phyloP scores from a whole-genome alignment of 768 basidiomycete genomes.

The Suillus placidus region DNA sequence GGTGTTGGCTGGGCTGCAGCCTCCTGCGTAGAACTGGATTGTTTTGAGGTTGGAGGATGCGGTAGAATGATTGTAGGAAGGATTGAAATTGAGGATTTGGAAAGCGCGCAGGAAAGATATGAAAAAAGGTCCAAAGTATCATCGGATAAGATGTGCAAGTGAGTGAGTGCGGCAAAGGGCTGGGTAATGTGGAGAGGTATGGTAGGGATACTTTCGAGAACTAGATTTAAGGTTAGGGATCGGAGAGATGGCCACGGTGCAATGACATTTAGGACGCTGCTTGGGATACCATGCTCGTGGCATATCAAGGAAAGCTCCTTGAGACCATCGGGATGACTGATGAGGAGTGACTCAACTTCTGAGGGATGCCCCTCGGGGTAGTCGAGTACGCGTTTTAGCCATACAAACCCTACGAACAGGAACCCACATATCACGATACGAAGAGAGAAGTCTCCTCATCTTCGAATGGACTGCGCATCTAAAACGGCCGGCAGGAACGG shows the following conservation, averaged over 20 bases:
- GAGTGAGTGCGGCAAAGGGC: neutral
- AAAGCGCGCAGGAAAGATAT: neutral
- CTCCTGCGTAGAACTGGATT: neutral
- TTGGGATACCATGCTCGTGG: neutral
- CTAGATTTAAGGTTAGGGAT: neutral
- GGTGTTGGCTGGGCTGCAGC: neutral
- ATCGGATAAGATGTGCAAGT: neutral
- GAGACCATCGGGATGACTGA: neutral
- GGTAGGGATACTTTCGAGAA: neutral
- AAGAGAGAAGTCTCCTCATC: no score
- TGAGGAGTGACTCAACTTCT: neutral
- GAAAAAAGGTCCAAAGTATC: neutral
- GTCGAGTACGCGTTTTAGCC: no score
- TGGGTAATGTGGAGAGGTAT: neutral
- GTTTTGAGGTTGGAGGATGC: neutral
- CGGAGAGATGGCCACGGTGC: neutral
- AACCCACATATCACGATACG: no score
- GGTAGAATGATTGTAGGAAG: no score
- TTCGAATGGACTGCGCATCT: no score
- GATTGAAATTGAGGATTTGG: neutral
- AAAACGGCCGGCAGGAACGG: no score
- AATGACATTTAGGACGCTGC: neutral
- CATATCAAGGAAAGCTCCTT: neutral
- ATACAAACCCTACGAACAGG: no score
- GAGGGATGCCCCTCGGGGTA: no score